phyloP scores from a whole-genome alignment of 2,329 filamentous ascomycete genomes.

The Mycosphaerelloides madeirae region DNA sequence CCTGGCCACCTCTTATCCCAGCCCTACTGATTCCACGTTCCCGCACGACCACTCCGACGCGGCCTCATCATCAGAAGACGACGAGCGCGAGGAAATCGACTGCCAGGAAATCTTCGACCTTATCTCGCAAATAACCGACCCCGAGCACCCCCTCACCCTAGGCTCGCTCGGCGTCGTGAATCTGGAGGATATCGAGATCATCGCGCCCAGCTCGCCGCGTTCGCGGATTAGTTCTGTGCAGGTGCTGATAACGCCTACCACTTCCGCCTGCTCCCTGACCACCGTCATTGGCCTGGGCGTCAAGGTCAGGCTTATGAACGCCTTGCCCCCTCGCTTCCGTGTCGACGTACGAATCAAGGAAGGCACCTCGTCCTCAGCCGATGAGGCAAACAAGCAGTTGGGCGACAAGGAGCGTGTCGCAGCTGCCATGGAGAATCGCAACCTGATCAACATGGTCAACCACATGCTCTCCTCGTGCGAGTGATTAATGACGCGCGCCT shows the following conservation, averaged over 20 bases:
- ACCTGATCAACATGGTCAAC: slow-evolving; percentile 77
- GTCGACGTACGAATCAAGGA: slow-evolving; percentile 93
- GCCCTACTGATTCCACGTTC: slow-evolving; percentile 32
- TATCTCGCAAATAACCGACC: slow-evolving; percentile 90
- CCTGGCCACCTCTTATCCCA: slow-evolving; percentile 47
- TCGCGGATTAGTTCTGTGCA: slow-evolving; percentile 67
- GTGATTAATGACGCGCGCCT: slow-evolving; percentile 10
- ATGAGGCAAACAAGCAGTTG: slow-evolving; percentile 95
- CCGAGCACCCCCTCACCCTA: slow-evolving; percentile 90
- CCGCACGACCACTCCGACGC: slow-evolving; percentile 22
- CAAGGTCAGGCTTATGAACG: slow-evolving; percentile 83
- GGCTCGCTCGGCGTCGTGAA: slow-evolving; percentile 93
- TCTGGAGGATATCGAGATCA: slow-evolving; percentile 84
- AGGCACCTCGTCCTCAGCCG: slow-evolving; percentile 89
- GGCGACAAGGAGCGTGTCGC: slow-evolving; percentile 95
- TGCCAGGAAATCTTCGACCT: slow-evolving; percentile 97
- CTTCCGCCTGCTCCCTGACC: slow-evolving; percentile 92
- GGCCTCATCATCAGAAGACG: slow-evolving; percentile 33
- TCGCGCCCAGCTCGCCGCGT: slow-evolving; percentile 58
- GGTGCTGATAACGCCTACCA: slow-evolving; percentile 90
- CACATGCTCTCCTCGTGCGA: slow-evolving; percentile 68
- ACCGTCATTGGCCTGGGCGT: slow-evolving; percentile 95
- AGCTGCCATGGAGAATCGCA: slow-evolving; percentile 89
- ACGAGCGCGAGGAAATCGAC: slow-evolving; percentile 79
- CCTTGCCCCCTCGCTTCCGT: slow-evolving; percentile 83